Percentiles rank a stretch among this genome's conserved stretches.
These are phyloP conservation scores for Flaveria bidentis DNA, from an alignment of 129 eudicot species.

Conservation along the genomic window DNA sequence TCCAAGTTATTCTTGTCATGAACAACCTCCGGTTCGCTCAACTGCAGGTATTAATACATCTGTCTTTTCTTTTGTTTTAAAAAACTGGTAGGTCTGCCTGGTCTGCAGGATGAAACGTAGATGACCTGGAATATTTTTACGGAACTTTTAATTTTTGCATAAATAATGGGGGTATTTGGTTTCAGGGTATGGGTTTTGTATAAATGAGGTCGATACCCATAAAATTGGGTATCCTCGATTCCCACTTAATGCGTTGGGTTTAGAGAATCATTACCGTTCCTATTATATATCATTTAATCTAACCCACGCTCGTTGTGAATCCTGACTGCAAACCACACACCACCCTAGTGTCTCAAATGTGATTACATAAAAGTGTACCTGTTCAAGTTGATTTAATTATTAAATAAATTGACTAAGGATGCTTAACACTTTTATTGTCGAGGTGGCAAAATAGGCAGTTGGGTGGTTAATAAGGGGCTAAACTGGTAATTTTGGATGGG, in stretches of 20 bases:
- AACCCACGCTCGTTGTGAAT: not conserved
- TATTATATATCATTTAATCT: not conserved
- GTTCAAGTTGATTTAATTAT: not conserved
- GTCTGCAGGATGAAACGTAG: not conserved
- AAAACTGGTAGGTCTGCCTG: not conserved
- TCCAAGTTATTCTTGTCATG: slow-evolving; percentile 66
- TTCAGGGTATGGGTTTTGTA: slow-evolving; percentile 7
- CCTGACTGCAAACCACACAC: not conserved
- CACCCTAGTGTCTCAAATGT: not conserved
- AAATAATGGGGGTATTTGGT: not conserved
- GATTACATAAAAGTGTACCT: not conserved
- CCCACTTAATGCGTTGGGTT: not conserved
- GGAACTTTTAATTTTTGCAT: not conserved
- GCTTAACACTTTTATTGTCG: not conserved
- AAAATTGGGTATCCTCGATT: slow-evolving; percentile 2
- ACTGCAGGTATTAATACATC: slow-evolving; percentile 58
- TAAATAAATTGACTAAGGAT: not conserved
- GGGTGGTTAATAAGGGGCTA: not conserved
- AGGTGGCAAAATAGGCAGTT: not conserved
- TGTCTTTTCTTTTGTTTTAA: not conserved
- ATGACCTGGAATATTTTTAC: not conserved
- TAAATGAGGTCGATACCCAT: not conserved
- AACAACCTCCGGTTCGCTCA: slow-evolving; percentile 83
- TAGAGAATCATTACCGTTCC: not conserved
- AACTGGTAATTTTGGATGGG: not conserved